Evolutionary conservation across 257 asterid genomes (phyloP).

Genomic region (Ligustrum vulgare): DNA sequence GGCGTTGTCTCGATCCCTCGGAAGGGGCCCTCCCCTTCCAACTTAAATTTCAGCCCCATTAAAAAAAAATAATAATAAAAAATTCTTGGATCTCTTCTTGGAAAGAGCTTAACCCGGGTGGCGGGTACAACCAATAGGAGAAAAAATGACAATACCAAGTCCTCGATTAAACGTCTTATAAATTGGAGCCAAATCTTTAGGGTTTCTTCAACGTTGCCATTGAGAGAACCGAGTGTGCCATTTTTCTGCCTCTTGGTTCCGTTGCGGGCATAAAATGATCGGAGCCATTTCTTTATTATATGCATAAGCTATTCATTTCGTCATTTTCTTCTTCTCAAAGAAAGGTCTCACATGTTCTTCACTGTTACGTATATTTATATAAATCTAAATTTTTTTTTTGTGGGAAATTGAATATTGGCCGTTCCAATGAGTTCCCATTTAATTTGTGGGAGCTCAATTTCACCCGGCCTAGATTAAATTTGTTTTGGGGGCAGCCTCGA

Average conservation of each 20-base stretch:
- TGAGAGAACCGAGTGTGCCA: slow-evolving; percentile 53
- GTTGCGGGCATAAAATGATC: slow-evolving; percentile 69
- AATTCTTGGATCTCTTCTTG: too few species aligned
- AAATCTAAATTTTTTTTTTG: neutral
- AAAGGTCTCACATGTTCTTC: slow-evolving; percentile 33
- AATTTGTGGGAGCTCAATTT: slow-evolving; percentile 47
- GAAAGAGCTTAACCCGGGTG: slow-evolving; percentile 11
- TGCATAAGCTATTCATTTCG: slow-evolving; percentile 12
- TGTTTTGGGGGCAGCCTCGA: slow-evolving; percentile 27
- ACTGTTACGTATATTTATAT: neutral
- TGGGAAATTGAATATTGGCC: slow-evolving; percentile 31
- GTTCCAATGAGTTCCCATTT: slow-evolving; percentile 70
- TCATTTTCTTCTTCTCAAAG: slow-evolving; percentile 20
- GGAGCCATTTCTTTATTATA: slow-evolving; percentile 26
- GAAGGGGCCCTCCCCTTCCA: too few species aligned
- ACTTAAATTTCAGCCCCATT: too few species aligned
- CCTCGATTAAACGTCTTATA: neutral
- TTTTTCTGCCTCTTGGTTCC: slow-evolving; percentile 57
- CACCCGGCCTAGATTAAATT: slow-evolving; percentile 59
- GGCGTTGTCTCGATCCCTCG: too few species aligned
- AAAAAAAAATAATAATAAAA: too few species aligned
- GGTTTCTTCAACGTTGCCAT: slow-evolving; percentile 45
- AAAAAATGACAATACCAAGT: neutral
- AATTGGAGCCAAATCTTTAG: slow-evolving; percentile 20
- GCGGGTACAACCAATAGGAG: neutral